phyloP scores from a whole-genome alignment of 2,329 filamentous ascomycete species.

The Knufia petricola region DNA sequence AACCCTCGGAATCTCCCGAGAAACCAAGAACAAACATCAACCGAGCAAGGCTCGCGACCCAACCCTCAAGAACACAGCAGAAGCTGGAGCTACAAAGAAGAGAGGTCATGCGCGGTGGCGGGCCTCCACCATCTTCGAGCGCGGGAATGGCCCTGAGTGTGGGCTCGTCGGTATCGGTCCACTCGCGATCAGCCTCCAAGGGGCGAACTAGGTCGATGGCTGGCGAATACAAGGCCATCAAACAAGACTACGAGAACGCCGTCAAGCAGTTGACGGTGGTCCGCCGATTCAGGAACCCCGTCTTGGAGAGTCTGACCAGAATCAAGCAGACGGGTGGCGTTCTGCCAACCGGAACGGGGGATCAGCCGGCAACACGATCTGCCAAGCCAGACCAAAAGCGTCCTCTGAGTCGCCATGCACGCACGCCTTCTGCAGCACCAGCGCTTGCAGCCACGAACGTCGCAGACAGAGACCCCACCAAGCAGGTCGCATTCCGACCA shows the following conservation, averaged over 20 bases:
- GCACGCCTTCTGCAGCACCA: neutral
- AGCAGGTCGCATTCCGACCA: neutral
- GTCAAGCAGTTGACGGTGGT: slow-evolving; percentile 36
- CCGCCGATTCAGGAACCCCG: slow-evolving; percentile 36
- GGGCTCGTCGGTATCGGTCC: slow-evolving; percentile 18
- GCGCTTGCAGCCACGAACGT: slow-evolving; percentile 13
- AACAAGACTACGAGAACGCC: slow-evolving; percentile 36
- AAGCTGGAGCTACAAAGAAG: slow-evolving; percentile 38
- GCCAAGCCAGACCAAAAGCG: slow-evolving; percentile 13
- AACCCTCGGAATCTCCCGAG: slow-evolving; percentile 36
- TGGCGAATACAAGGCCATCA: slow-evolving; percentile 28
- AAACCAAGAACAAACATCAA: slow-evolving; percentile 21
- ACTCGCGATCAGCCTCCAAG: slow-evolving; percentile 19
- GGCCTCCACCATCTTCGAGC: slow-evolving; percentile 34
- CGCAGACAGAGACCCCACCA: slow-evolving; percentile 8
- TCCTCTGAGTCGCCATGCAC: slow-evolving; percentile 19
- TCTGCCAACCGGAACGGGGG: slow-evolving; percentile 12
- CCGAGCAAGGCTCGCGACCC: slow-evolving; percentile 25
- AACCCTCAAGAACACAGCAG: slow-evolving; percentile 38
- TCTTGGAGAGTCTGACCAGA: slow-evolving; percentile 34
- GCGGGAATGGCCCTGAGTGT: slow-evolving; percentile 28
- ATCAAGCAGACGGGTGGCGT: slow-evolving; percentile 20
- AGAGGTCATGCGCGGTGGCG: slow-evolving; percentile 29
- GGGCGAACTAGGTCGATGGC: slow-evolving; percentile 12
- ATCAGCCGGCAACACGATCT: neutral